These are phyloP conservation scores for Aspergillus arachidicola DNA, from an alignment of 2,329 filamentous ascomycete species.

Conservation along the genomic window DNA sequence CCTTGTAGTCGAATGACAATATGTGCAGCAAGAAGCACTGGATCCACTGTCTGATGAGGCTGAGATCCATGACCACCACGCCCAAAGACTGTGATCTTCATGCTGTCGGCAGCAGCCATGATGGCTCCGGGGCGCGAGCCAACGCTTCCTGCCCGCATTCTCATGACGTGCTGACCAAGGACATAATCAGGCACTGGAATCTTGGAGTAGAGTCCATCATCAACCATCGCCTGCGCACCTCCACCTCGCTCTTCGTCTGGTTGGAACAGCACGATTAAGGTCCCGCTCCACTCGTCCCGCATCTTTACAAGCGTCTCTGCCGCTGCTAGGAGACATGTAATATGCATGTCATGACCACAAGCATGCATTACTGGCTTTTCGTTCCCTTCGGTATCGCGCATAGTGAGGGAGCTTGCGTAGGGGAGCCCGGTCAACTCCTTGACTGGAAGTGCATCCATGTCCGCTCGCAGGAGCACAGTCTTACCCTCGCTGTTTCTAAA, in stretches of 20 bases:
- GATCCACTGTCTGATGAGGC: slow-evolving; percentile 60
- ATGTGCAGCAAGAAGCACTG: slow-evolving; percentile 59
- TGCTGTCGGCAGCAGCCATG: slow-evolving; percentile 48
- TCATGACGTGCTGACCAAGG: slow-evolving; percentile 61
- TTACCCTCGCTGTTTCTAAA: slow-evolving; percentile 47
- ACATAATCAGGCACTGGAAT: slow-evolving; percentile 59
- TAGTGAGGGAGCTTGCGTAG: slow-evolving; percentile 51
- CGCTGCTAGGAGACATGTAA: slow-evolving; percentile 58
- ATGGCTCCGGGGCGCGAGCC: slow-evolving; percentile 42
- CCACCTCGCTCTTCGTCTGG: slow-evolving; percentile 66
- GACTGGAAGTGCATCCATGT: slow-evolving; percentile 55
- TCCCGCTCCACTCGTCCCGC: slow-evolving; percentile 61
- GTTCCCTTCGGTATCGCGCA: slow-evolving; percentile 51
- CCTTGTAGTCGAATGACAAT: slow-evolving; percentile 61
- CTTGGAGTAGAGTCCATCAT: slow-evolving; percentile 57
- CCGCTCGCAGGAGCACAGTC: slow-evolving; percentile 51
- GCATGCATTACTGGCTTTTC: slow-evolving; percentile 64
- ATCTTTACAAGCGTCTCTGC: slow-evolving; percentile 52
- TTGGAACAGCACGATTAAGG: slow-evolving; percentile 66
- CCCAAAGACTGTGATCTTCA: slow-evolving; percentile 59
- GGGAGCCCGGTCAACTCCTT: slow-evolving; percentile 51
- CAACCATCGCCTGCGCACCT: slow-evolving; percentile 66
- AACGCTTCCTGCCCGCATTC: slow-evolving; percentile 44
- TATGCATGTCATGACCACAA: slow-evolving; percentile 64
- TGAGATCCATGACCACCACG: slow-evolving; percentile 61